These are phyloP conservation scores for Entomortierella lignicola DNA, from an alignment of 192 early-diverging fungal species.

Conservation along the genomic window DNA sequence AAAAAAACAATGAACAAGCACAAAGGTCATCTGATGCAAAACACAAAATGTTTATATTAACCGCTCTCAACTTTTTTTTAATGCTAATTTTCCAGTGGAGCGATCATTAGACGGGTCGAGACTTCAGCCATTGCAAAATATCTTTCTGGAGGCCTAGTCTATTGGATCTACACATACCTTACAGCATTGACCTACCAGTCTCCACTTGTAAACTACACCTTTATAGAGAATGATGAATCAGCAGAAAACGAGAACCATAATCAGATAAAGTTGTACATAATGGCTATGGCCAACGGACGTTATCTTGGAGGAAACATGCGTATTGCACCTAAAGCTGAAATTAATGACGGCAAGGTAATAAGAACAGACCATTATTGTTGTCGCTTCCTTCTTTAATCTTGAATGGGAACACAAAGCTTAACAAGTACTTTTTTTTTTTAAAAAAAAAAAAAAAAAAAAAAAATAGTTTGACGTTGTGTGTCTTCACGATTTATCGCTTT, in stretches of 20 bases:
- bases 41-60: too few species aligned
- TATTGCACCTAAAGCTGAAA: conserved; percentile 39
- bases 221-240: background rate
- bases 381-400: background rate
- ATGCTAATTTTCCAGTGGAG: conserved; percentile 10
- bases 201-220: conserved; percentile 28
- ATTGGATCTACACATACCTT: conserved; percentile 51
- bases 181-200: conserved; percentile 28
- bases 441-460: background rate
- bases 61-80: background rate
- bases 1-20: too few species aligned
- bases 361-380: background rate
- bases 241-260: conserved; percentile 14
- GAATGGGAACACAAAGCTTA: too few species aligned
- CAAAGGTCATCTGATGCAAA: too few species aligned
- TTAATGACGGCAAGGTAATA: conserved; percentile 29
- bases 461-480: conserved; percentile 42
- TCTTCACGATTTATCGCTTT: conserved; percentile 28
- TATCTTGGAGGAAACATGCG: conserved; percentile 49
- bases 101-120: conserved; percentile 40
- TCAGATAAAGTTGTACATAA: conserved; percentile 36
- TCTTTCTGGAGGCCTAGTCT: conserved; percentile 35
- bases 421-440: background rate
- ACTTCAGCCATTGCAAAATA: conserved; percentile 37
- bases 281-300: conserved; percentile 41